These are phyloP conservation scores for Arabidopsis lyrata DNA, from an alignment of 441 rosid species.

Conservation along the genomic window DNA sequence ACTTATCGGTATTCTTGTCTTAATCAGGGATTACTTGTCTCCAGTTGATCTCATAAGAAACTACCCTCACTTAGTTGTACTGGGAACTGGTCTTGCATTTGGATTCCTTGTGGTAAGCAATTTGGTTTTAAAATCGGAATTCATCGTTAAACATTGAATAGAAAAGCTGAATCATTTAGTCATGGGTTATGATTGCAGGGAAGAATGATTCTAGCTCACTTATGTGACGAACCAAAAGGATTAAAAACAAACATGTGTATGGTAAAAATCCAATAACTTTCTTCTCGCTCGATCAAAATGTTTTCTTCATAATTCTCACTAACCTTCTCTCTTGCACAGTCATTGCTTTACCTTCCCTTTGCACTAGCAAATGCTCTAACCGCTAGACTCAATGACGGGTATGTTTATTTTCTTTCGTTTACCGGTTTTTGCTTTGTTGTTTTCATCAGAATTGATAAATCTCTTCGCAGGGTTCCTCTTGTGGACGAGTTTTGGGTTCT, in stretches of 20 bases:
- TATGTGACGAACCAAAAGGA: slow-evolving; percentile 99
- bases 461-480: slow-evolving; percentile 72
- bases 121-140: not conserved
- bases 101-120: slow-evolving; percentile 96
- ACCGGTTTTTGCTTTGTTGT: not conserved
- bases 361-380: slow-evolving; percentile 92
- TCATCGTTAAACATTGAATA: not conserved
- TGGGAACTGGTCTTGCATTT: slow-evolving; percentile 98
- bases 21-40: slow-evolving; percentile 89
- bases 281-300: not conserved
- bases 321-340: slow-evolving; percentile 52
- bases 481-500: slow-evolving; percentile 94
- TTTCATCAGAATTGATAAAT: slow-evolving; percentile 11
- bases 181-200: slow-evolving; percentile 61
- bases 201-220: slow-evolving; percentile 95
- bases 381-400: slow-evolving; percentile 88
- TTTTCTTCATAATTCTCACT: not conserved
- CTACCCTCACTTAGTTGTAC: slow-evolving; percentile 88
- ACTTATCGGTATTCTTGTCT: slow-evolving; percentile 33
- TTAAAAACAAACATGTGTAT: slow-evolving; percentile 96
- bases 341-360: slow-evolving; percentile 88
- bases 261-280: slow-evolving; percentile 54
- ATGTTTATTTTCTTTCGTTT: slow-evolving; percentile 32
- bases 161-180: slow-evolving; percentile 27
- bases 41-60: slow-evolving; percentile 73